Percentiles rank a stretch among this genome's conserved stretches.
Conservation (phyloP, 2,329 filamentous ascomycete genomes). For the Paraphoma chrysanthemicola region DNA sequence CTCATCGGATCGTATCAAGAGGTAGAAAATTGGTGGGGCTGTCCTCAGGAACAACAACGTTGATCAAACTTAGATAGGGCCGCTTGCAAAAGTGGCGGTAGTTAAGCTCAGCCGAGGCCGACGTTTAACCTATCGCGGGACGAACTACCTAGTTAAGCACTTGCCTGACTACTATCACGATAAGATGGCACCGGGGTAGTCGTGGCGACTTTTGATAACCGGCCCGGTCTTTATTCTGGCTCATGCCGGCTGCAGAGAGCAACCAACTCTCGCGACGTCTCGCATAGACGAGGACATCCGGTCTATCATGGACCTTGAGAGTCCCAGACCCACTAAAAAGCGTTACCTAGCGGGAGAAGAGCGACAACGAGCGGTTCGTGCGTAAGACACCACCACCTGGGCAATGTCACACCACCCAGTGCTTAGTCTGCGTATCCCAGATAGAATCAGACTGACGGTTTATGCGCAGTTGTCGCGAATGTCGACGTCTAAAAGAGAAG, state of each 20-base stretch:
- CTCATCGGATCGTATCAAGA: not conserved
- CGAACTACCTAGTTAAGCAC: not conserved
- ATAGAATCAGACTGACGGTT: slow-evolving; percentile 4
- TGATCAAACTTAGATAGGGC: not conserved
- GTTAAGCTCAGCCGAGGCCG: not conserved
- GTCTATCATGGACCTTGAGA: slow-evolving; percentile 9
- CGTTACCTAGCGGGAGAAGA: slow-evolving; percentile 14
- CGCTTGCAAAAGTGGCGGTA: not conserved
- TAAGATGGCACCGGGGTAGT: not conserved
- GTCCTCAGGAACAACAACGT: not conserved
- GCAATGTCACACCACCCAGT: not conserved
- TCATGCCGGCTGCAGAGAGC: not conserved
- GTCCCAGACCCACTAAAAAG: slow-evolving; percentile 16
- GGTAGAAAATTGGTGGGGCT: not conserved
- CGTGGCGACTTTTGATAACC: not conserved
- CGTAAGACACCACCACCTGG: slow-evolving; percentile 11
- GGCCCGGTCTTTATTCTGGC: not conserved
- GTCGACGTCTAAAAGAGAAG: slow-evolving; percentile 63
- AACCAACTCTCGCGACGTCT: not conserved
- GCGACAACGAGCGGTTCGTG: slow-evolving; percentile 19
- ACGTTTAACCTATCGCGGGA: not conserved
- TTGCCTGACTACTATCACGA: not conserved
- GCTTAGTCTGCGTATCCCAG: not conserved
- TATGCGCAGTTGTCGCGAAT: slow-evolving; percentile 58
- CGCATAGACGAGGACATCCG: not conserved